Evolutionary conservation across 2,329 filamentous ascomycete species (phyloP), one percentile per base, ranked within the genome.

Genomic region (Sclerotinia spermophila): DNA sequence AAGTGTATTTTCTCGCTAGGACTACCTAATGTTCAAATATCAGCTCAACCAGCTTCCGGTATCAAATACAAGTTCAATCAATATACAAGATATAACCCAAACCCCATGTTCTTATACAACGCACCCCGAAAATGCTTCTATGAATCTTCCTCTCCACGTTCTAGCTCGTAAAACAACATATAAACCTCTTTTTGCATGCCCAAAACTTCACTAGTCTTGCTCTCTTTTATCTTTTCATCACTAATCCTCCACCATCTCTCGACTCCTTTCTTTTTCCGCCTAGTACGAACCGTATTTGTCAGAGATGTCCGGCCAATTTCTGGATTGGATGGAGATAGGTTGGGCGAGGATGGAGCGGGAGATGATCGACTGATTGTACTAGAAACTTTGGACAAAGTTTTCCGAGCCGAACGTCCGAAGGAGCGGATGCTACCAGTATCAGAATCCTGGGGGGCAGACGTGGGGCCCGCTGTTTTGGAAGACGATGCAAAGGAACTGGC

Each of bases 231-330:
- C 81, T 96, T 97, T 75, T 99, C 96, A 79, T 99, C 96, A 74
- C 94, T 97, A 75, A 99, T 97, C 48, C 96, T 89, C 96, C 96
- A 99, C 96, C 96, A 99, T 55, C 91, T 89, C 78, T 96, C 91
- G 59, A 86, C 86, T 19, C 83, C 81, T 77, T 87, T 89, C 75
- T 86, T 87, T 72, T 86, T 88, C 75, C 87, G 89, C 73, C 83
- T 87, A 48, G 85, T 69, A 21, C 72, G 65, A 7, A 70, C 62
- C 19, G 68, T n/a, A 48, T 73, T 73, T 33, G 70, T 71, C 21
- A 73, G 40, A 21, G 68, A 72, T 27, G 69, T 70, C 27, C 67
- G 67, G 1, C 59, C 44, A 2, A 42, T 68, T n/a, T 62, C 66
- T 33, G 33, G 71, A 2, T 59, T 60, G 11, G 48, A 56, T 13